Evolutionary conservation across 768 basidiomycete genomes (phyloP), one percentile per base, ranked within the genome.

Genomic region (Auricularia sp.): DNA sequence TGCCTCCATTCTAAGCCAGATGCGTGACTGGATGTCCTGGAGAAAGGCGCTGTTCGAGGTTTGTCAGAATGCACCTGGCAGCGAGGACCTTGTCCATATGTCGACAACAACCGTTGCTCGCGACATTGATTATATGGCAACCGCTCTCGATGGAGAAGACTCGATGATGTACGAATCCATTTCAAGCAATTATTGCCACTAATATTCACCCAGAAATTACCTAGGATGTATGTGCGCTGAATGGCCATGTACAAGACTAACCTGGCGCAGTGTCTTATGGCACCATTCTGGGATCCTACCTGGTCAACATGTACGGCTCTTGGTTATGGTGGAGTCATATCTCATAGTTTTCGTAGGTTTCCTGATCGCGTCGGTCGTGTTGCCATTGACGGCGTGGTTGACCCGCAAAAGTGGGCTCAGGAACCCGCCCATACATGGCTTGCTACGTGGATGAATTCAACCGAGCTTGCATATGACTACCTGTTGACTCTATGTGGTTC

Each of bases 351-450:
- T n/a, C 11, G 21, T 44, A 69, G 68, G 68, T 67, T 69, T 63
- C 68, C 68, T 5, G 58, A 67, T 44, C 67, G 68, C 34, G 42
- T 69, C 8, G 68, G 68, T 13, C 61, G 67, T 10, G 68, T 69
- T 2, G 59, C 63, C 5, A 62, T 69, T 8, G 67, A 69, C 56
- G 68, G 68, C 16, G 65, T 69, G 37, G 68, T 66, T 18, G 51
- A 69, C 39, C 16, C 64, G n/a, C 64, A 45, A 13, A 16, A 34
- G 3, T 69, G 68, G 68, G 47, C 68, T 4, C 44, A 29, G 34
- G 51, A 59, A 29, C 67, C 67, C 16, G 24, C 34, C 24, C 61
- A 64, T 56, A 64, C 56, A 24, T 68, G 45, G 54, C 61, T 63
- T 35, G 24, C 39, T 6, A 24, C 37, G 11, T 69, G 66, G 67